phyloP scores from a whole-genome alignment of 2,329 filamentous ascomycete genomes.

The Lasiodiplodia gonubiensis region DNA sequence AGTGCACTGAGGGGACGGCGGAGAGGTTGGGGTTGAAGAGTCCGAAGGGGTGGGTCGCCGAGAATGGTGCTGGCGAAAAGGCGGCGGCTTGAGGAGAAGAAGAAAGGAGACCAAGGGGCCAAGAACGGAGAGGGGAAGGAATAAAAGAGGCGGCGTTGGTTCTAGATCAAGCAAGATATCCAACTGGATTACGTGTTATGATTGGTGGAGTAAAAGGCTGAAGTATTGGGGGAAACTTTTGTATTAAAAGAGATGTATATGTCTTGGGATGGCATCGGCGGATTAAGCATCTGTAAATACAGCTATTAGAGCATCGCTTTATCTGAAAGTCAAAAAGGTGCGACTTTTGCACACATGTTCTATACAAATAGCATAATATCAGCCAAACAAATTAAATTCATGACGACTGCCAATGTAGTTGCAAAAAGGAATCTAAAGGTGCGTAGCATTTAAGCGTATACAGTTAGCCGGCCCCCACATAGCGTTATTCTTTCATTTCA shows the following conservation, averaged over 20 bases:
- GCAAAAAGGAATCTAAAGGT: not conserved
- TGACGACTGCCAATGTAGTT: not conserved
- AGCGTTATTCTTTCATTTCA: not conserved
- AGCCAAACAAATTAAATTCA: no score
- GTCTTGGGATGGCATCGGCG: not conserved
- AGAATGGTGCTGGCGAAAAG: not conserved
- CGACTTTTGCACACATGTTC: no score
- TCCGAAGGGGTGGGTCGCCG: slow-evolving; percentile 32
- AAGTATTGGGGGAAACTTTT: not conserved
- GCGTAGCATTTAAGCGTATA: not conserved
- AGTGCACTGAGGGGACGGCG: slow-evolving; percentile 40
- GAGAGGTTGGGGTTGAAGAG: slow-evolving; percentile 34
- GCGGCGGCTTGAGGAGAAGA: not conserved
- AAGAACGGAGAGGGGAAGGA: not conserved
- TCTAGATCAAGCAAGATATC: not conserved
- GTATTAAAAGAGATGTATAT: not conserved
- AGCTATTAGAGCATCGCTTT: not conserved
- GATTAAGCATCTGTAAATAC: not conserved
- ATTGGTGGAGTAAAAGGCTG: not conserved
- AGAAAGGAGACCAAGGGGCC: not conserved
- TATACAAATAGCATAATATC: no score
- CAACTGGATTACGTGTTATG: not conserved
- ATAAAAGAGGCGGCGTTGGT: not conserved
- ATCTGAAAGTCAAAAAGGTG: no score
- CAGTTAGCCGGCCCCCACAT: not conserved